Evolutionary conservation across 306 rosid genomes (phyloP), one percentile per base, ranked within the genome.

Genomic region (Spatholobus suberectus): DNA sequence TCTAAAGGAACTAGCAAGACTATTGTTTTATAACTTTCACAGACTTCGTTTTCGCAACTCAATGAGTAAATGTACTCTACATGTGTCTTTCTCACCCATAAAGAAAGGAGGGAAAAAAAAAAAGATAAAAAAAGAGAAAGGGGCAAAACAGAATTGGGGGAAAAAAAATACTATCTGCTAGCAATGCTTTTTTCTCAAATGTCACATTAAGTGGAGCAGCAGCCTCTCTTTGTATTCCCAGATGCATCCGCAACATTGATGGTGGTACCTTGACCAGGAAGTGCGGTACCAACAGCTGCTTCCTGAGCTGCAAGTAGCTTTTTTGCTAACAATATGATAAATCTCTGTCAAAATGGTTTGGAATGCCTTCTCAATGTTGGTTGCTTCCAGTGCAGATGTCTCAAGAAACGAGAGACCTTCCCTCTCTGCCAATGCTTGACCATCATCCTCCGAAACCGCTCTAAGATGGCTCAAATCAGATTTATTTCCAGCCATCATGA

Each of bases 261-360:
- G n/a, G 96, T 87, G 74, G 98, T 94, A 83, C 98, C 99, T 88
- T 93, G 97, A 26, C 98, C 94, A 46, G 99, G 99, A 84, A 88
- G 74, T 52, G 88, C 4, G 55, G 92, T 65, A 21, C 85, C 86
- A 1, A 70, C 69, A 37, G 93, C 91, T 44, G 92, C 94, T 90
- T 96, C 99, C 89, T 96, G 97, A 44, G 99, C 96, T 76, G 99
- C 99, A 76, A 96, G 89, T 77, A n/a, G 99, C 99, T 81, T 96
- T 94, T 81, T 96, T 96, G 94, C 99, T 96, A 47, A 96, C 93
- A 82, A 96, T 94, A 72, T 94, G 99, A 84, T 93, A 91, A 57
- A 96, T 96, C 91, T 96, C 98, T 4, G 94, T 89, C 91, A 96
- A 87, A 77, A 96, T 90, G 80, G 98, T 96, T 70, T 96, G 99